Conservation (phyloP, 2,329 filamentous ascomycete species). For the Claviceps quebecensis region DNA sequence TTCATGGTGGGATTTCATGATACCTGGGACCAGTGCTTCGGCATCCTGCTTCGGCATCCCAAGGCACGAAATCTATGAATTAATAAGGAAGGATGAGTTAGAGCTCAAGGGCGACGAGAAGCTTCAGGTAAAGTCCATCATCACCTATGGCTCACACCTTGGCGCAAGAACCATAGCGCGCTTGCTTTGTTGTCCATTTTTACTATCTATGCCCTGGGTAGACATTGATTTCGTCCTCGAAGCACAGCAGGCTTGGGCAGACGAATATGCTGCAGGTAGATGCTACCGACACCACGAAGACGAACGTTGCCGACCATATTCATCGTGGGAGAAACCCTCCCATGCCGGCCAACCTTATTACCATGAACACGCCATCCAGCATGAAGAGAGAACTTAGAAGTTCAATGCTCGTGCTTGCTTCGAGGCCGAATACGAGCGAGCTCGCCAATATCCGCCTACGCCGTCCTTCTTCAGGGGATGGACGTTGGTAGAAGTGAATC, state of each 20-base stretch:
- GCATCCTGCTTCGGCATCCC: constrained; percentile 16
- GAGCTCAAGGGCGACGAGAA: constrained; percentile 21
- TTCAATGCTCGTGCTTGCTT: too few species aligned
- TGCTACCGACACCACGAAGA: constrained; percentile 17
- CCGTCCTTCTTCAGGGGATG: too few species aligned
- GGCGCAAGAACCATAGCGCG: neutral
- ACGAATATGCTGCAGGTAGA: constrained; percentile 20
- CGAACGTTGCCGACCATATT: too few species aligned
- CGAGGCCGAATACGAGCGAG: too few species aligned
- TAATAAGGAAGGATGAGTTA: neutral
- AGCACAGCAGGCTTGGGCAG: constrained; percentile 33
- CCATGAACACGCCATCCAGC: neutral
- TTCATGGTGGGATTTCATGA: constrained; percentile 23
- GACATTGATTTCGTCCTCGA: constrained; percentile 31
- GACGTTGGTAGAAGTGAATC: too few species aligned
- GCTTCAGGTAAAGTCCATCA: constrained; percentile 27
- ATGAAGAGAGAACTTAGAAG: too few species aligned
- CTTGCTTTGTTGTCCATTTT: neutral
- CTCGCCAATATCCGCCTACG: too few species aligned
- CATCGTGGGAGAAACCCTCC: too few species aligned
- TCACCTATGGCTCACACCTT: neutral
- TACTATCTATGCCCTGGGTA: constrained; percentile 31
- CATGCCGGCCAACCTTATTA: too few species aligned
- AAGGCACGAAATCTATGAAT: neutral
- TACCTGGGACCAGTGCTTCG: constrained; percentile 26